Evolutionary conservation across 768 basidiomycete species (phyloP), one percentile per base, ranked within the genome.

Genomic region (Cantharellus anzutake): DNA sequence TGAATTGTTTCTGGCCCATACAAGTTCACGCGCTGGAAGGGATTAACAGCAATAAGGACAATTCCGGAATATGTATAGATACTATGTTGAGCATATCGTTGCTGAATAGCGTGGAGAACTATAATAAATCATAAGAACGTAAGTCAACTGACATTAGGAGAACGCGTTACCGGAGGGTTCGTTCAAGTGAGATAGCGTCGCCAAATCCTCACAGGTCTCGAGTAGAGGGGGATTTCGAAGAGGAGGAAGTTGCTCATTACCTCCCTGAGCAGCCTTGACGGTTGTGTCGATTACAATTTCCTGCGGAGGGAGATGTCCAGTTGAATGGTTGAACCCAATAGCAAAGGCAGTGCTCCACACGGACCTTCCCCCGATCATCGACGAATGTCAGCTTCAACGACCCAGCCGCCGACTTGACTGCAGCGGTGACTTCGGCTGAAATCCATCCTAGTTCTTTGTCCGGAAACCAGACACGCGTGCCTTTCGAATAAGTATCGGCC

Each of bases 21-120:
- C 61, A 98, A 83, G 35, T 91, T 88, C 67, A 99, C 85, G 68
- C 92, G 87, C 72, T 93, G 88, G 72, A 99, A 99, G 53, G 96
- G 96, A 72, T 99, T 99, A 73, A 99, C 83, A 59, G 96, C 96
- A 69, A 99, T 96, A 64, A 99, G 80, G 62, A 98, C 94, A 65
- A 98, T 99, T 65, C 96, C 96, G 63, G 89, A 93, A 74, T 98
- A 99, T 40, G 96, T 98, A 68, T 98, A 99, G 66, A 98, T 98
- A 69, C 88, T 89, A 70, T 94, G 94, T 65, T 92, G 86, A 41
- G 84, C 87, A 73, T 99, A 99, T 66, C 94, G 86, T 71, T 93
- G 93, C 42, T 86, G 83, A 66, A 99, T 97, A 51, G 94, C 94
- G 69, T 99, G 93, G 37, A 99, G 77, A 39, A 99, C 94, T 94